These are phyloP conservation scores for Oehlia diaphana DNA, from an alignment of 192 early-diverging fungal species.

Conservation along the genomic window DNA sequence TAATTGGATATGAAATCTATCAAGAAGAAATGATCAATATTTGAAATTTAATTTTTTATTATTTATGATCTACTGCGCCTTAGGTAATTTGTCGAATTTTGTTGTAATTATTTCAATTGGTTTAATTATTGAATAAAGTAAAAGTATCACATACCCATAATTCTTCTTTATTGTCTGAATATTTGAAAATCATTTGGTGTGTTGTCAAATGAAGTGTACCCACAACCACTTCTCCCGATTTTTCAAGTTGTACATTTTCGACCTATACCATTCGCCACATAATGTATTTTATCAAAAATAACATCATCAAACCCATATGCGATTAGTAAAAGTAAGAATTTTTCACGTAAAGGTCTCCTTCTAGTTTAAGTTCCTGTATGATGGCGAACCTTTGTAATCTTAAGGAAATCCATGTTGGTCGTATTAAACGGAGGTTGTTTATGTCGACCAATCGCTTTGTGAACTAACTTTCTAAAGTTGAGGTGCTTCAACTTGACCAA, in stretches of 20 bases:
- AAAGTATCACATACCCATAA: conserved; percentile 58
- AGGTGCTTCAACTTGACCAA: neutral
- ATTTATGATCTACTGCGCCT: neutral
- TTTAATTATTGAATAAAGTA: neutral
- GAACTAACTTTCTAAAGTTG: neutral
- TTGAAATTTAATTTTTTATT: no score
- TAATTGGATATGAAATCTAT: conserved; percentile 80
- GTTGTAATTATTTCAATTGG: no score
- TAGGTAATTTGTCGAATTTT: neutral
- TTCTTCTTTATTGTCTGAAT: conserved; percentile 47
- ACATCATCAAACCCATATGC: neutral
- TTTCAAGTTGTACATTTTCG: conserved; percentile 46
- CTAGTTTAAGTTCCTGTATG: neutral
- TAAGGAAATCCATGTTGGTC: conserved; percentile 6
- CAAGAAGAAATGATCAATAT: neutral
- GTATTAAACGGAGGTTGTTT: neutral
- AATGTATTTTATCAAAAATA: neutral
- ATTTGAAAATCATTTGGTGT: conserved; percentile 75
- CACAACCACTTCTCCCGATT: conserved; percentile 33
- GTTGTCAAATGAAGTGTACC: conserved; percentile 72
- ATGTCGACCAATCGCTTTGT: neutral
- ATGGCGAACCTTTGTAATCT: conserved; percentile 7
- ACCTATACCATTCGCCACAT: conserved; percentile 34
- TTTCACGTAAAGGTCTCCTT: neutral
- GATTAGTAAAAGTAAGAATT: neutral